These are phyloP conservation scores for Aureobasidium sp. DNA, from an alignment of 2,329 filamentous ascomycete species.

Conservation along the genomic window DNA sequence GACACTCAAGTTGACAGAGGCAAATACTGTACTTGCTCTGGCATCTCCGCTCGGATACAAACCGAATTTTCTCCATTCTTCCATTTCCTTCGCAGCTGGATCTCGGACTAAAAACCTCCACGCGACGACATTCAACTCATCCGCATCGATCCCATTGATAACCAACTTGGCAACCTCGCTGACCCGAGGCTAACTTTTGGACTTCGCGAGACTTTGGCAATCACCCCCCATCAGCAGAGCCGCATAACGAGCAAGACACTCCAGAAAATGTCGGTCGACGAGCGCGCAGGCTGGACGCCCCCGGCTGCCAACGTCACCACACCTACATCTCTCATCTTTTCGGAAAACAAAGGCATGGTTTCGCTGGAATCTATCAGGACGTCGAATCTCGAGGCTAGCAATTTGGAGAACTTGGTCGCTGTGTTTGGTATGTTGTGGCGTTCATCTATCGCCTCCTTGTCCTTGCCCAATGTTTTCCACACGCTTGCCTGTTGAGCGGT, in stretches of 20 bases:
- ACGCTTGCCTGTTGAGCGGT: not conserved
- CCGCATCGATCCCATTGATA: not conserved
- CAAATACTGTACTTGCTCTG: not conserved
- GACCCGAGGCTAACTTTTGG: not conserved
- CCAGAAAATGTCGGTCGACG: constrained; percentile 1
- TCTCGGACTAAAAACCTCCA: not conserved
- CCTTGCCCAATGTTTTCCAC: not conserved
- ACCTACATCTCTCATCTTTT: constrained; percentile 18
- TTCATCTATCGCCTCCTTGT: not conserved
- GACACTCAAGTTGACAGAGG: not conserved
- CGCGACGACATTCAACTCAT: not conserved
- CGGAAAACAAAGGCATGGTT: constrained; percentile 18
- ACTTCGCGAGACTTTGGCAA: not conserved
- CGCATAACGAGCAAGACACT: not conserved
- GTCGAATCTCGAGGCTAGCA: constrained; percentile 26
- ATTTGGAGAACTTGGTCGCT: constrained; percentile 26
- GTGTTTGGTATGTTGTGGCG: constrained; percentile 25
- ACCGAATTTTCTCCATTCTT: not conserved
- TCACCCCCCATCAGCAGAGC: not conserved
- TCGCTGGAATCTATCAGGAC: constrained; percentile 25
- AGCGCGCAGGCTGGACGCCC: constrained; percentile 5
- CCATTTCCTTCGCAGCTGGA: not conserved
- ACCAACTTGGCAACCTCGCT: not conserved
- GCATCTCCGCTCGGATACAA: not conserved
- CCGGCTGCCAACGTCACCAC: constrained; percentile 2